Base-by-base conservation (phyloP, 495 filamentous ascomycete genomes). In the Podospora comata region DNA sequence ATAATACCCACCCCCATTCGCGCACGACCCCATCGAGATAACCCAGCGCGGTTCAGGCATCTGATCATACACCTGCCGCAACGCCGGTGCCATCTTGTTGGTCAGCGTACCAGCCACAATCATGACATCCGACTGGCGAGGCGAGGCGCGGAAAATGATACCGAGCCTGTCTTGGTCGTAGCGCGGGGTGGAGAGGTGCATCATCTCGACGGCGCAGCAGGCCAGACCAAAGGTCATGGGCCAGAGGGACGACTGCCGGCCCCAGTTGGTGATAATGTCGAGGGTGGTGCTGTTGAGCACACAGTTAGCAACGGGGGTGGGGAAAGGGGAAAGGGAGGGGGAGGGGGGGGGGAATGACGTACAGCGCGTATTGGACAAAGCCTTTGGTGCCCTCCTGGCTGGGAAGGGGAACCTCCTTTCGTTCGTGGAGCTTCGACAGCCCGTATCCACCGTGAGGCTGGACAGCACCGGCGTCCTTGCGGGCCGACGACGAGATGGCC, bases 171-270 rank as follows among this genome's bases (percentile, higher is more conserved):
- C 94, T 75, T 97, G 94, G 77, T 97, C 94, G 83, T 97, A 97
- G 66, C 94, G 92, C 44, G 94, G 93, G 34, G 94, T 94, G 39
- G 94, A 97, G 23, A 97, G 85, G 79, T 97, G 94, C 94, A 97
- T 97, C 94, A 97, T 97, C 79, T 97, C 94, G 70, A 97, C 83
- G 79, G 94, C 94, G 81, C 94, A 97, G 86, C 94, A 97, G 65
- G 94, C 94, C 60, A 97, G 91, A 60, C 94, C 94, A 82, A 97
- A 97, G 26, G 94, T 97, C 92, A 97, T 96, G 75, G 94, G 94
- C 94, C 94, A 97, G 65, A 97, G 83, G 19, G 94, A 97, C 66
- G 88, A 87, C 79, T 97, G 94, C 54, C 94, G 92, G 39, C 91
- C 92, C 94, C 94, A 97, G 82, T 97, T 97, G 76, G 93, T 83